Percentiles rank a stretch among this genome's conserved stretches.
These are phyloP conservation scores for Cornus kousa DNA, from an alignment of 148 eudicot genomes.

Conservation along the genomic window DNA sequence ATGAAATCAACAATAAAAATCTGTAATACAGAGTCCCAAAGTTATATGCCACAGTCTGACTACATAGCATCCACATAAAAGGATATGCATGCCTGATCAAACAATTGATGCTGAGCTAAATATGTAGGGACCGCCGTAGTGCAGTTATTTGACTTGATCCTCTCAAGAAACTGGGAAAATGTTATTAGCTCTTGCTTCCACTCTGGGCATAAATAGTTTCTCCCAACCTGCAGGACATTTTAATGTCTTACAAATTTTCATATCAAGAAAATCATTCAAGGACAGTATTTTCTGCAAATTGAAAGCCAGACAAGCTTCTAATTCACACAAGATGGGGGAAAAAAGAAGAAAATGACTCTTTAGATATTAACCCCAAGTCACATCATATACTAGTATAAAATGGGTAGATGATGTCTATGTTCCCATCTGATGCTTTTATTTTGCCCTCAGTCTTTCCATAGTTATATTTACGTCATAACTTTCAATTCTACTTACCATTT, in stretches of 20 bases:
- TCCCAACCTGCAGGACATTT: conserved; percentile 69
- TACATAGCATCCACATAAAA: conserved; percentile 15
- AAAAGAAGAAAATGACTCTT: neutral
- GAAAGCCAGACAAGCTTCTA: conserved; percentile 7
- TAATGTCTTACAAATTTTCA: conserved; percentile 18
- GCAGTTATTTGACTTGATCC: conserved; percentile 57
- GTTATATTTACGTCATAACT: too few species aligned
- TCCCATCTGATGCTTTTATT: too few species aligned
- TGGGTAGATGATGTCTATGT: too few species aligned
- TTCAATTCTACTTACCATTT: too few species aligned
- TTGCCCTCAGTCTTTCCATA: too few species aligned
- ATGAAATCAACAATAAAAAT: conserved; percentile 31
- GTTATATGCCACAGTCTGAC: conserved; percentile 16
- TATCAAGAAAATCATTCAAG: conserved; percentile 11
- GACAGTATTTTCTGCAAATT: neutral
- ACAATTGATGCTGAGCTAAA: conserved; percentile 96
- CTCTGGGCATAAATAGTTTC: conserved; percentile 76
- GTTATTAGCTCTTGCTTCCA: conserved; percentile 98
- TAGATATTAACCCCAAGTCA: too few species aligned
- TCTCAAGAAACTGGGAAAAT: conserved; percentile 83
- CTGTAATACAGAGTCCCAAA: conserved; percentile 3
- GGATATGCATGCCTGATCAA: conserved; percentile 84
- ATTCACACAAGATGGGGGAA: neutral
- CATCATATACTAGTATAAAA: too few species aligned
- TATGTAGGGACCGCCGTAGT: conserved; percentile 56